A percentile compares a stretch with the other conserved stretches of the same genome.
phyloP scores from a whole-genome alignment of 345 rosid genomes.

The Syzygium jambos region DNA sequence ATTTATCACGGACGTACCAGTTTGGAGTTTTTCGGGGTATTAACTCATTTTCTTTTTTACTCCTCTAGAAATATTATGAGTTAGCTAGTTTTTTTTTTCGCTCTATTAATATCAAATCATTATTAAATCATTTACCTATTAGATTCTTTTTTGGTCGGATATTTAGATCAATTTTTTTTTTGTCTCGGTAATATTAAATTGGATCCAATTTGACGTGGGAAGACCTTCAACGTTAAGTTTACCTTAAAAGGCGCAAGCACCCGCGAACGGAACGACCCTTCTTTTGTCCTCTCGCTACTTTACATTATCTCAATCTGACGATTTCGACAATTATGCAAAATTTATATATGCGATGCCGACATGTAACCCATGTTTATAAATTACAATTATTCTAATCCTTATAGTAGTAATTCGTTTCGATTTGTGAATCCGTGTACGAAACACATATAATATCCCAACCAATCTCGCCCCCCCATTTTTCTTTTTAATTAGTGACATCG shows the following conservation, averaged over 20 bases:
- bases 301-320: not conserved
- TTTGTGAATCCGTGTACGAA: not conserved
- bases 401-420: not conserved
- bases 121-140: not conserved
- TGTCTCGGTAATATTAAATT: not conserved
- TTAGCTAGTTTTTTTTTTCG: not conserved
- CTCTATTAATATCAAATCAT: not conserved
- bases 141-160: not conserved
- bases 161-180: not conserved
- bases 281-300: not conserved
- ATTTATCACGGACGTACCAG: accelerated
- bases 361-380: not conserved
- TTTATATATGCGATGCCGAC: not conserved
- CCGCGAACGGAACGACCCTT: not conserved
- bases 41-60: not conserved
- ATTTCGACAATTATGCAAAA: not conserved
- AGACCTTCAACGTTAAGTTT: not conserved
- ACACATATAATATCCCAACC: not conserved
- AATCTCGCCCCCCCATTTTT: not conserved
- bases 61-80: not conserved
- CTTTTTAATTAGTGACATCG: not conserved
- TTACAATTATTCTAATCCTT: not conserved
- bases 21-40: not conserved
- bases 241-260: not conserved
- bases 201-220: not conserved